Conservation (phyloP, 2,329 filamentous ascomycete genomes). For the Fusarium camptoceras region DNA sequence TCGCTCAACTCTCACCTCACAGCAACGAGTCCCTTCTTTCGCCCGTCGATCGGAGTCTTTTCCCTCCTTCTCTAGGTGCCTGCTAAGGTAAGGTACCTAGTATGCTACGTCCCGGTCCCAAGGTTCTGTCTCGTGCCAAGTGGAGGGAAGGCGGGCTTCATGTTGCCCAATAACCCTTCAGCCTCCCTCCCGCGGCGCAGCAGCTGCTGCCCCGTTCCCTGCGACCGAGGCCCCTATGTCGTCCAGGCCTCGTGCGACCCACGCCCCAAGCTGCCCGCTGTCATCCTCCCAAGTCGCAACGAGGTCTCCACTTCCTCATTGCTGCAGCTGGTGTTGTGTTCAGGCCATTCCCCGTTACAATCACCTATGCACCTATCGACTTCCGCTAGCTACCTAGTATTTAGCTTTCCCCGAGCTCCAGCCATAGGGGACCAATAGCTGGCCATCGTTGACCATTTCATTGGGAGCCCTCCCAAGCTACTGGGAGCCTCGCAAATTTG, state of each 20-base stretch:
- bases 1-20: neutral
- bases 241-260: conserved; percentile 24
- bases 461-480: conserved; percentile 33
- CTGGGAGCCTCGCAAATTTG: conserved; percentile 17
- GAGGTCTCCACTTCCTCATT: conserved; percentile 15
- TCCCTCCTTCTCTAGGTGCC: neutral
- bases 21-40: neutral
- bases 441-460: conserved; percentile 27
- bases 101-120: conserved; percentile 20
- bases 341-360: conserved; percentile 26
- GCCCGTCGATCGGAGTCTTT: conserved; percentile 14
- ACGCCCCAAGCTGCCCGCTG: conserved; percentile 27
- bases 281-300: conserved; percentile 15
- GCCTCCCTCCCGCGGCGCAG: conserved; percentile 28
- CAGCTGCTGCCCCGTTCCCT: conserved; percentile 34
- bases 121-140: conserved; percentile 22
- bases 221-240: conserved; percentile 16
- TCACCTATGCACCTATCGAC: neutral
- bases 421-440: conserved; percentile 31
- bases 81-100: no score
- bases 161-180: conserved; percentile 14
- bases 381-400: conserved; percentile 11
- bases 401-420: conserved; percentile 23
- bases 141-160: conserved; percentile 19
- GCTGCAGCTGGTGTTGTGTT: conserved; percentile 19